Conservation (phyloP, 208 protist genomes). For the Trichomonas gallinae region DNA sequence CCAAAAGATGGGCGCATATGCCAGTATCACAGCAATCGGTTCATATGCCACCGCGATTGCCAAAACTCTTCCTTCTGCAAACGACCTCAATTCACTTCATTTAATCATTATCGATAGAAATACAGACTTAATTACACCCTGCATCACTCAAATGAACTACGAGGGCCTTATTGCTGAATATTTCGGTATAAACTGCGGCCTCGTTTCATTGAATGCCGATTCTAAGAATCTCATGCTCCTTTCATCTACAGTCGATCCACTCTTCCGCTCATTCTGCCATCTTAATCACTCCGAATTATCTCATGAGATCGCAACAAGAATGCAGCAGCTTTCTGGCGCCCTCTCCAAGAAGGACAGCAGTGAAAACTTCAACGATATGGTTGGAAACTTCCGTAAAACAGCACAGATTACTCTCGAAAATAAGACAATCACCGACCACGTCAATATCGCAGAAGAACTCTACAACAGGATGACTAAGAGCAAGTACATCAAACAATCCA, state of each 20-base stretch:
- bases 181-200: background rate
- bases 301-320: background rate
- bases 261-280: background rate
- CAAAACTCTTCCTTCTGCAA: background rate
- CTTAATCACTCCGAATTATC: background rate
- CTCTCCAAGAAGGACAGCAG: background rate
- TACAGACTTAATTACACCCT: background rate
- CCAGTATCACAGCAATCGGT: background rate
- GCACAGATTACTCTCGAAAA: background rate
- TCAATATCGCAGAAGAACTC: background rate
- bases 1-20: background rate
- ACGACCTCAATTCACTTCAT: background rate
- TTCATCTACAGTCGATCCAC: background rate
- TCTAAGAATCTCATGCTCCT: background rate
- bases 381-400: background rate
- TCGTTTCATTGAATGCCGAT: background rate
- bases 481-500: background rate
- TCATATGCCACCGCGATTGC: background rate
- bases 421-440: background rate
- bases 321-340: background rate
- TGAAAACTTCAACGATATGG: no score
- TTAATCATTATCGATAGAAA: background rate
- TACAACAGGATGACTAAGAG: background rate
- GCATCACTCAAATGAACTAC: slow-evolving; percentile 20
- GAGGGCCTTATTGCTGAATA: slow-evolving; percentile 2